Percentiles rank a stretch among this genome's conserved stretches.
Evolutionary conservation across 2,329 filamentous ascomycete species (phyloP).

Genomic region (Tolypocladium pustulatum): DNA sequence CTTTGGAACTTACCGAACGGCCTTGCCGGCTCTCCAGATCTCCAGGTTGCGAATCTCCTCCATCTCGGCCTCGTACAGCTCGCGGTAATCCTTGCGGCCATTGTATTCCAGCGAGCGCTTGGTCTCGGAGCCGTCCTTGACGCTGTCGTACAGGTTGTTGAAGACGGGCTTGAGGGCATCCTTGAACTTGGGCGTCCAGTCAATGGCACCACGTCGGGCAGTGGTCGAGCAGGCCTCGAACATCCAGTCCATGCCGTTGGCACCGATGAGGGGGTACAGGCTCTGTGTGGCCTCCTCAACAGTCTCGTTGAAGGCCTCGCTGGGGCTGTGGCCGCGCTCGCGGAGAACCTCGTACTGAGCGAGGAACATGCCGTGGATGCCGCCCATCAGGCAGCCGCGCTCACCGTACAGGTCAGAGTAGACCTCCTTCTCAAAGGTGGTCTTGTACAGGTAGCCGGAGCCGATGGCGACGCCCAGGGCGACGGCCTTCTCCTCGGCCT

Average conservation of each 20-base stretch:
- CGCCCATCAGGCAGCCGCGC: conserved; percentile 99
- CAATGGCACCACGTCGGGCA: conserved; percentile 93
- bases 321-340: conserved; percentile 94
- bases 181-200: conserved; percentile 98
- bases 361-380: conserved; percentile 99
- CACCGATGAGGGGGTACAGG: conserved; percentile 93
- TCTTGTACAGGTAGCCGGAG: conserved; percentile 99
- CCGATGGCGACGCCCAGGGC: conserved; percentile 95
- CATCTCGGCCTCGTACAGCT: conserved; percentile 97
- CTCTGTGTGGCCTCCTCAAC: conserved; percentile 99
- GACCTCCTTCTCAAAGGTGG: conserved; percentile 99
- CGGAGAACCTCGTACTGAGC: conserved; percentile 99
- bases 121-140: conserved; percentile 87
- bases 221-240: conserved; percentile 99
- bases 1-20: conserved; percentile 58
- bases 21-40: conserved; percentile 99
- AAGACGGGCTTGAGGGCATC: conserved; percentile 97
- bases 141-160: conserved; percentile 91
- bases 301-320: conserved; percentile 99
- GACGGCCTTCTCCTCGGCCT: conserved; percentile 95
- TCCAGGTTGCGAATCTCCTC: conserved; percentile 95
- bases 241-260: conserved; percentile 99
- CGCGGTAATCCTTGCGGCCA: conserved; percentile 86
- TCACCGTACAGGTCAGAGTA: conserved; percentile 99
- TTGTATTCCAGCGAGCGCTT: conserved; percentile 96